phyloP scores from a whole-genome alignment of 441 rosid genomes.

The Euphorbia celastroides region DNA sequence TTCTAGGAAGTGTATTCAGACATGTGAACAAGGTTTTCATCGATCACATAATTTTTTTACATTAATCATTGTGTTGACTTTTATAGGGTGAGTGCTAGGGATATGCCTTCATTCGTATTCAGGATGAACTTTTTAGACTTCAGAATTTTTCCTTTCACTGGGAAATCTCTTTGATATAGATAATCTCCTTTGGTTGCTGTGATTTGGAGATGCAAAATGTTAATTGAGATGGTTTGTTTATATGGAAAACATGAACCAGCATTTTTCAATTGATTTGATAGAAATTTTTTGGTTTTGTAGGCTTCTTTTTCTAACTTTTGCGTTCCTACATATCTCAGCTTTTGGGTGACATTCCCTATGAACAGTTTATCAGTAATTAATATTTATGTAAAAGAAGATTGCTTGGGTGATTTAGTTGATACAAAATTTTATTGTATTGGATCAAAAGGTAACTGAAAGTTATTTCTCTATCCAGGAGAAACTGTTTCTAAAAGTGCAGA shows the following conservation, averaged over 20 bases:
- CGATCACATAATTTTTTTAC: slow-evolving; percentile 11
- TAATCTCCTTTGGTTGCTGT: not conserved
- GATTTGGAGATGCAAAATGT: not conserved
- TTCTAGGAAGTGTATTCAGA: slow-evolving; percentile 25
- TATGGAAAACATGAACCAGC: not conserved
- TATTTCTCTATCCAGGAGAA: slow-evolving; percentile 13
- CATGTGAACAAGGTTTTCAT: slow-evolving; percentile 47
- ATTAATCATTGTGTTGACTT: slow-evolving; percentile 8
- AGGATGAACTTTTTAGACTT: not conserved
- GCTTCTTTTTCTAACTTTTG: not conserved
- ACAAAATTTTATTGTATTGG: slow-evolving; percentile 2
- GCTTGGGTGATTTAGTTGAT: not conserved
- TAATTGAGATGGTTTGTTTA: not conserved
- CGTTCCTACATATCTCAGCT: not conserved
- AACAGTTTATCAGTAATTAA: too few species aligned
- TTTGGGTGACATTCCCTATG: not conserved
- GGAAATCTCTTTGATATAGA: not conserved
- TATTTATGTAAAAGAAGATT: not conserved
- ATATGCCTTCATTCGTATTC: not conserved
- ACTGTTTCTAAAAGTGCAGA: slow-evolving; percentile 22
- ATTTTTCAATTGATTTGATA: not conserved
- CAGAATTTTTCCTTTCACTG: not conserved
- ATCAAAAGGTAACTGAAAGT: slow-evolving; percentile 1
- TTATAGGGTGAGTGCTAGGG: slow-evolving; percentile 5
- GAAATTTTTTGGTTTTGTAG: not conserved